Percentiles rank a stretch among this genome's conserved stretches.
Evolutionary conservation across 202 grass and related monocot species (phyloP).

Genomic region (Carex arenaria): DNA sequence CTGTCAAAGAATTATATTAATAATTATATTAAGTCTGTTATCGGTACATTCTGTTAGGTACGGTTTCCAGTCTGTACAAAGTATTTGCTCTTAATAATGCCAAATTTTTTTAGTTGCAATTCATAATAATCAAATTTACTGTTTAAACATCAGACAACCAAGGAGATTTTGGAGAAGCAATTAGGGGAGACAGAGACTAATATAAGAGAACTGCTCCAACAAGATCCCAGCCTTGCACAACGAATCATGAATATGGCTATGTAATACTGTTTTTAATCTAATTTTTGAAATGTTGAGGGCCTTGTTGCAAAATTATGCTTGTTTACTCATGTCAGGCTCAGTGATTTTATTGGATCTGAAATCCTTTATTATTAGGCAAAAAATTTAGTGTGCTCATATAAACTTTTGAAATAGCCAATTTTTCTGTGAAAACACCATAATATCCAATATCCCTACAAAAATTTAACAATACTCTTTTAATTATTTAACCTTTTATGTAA

Average conservation of each 20-base stretch:
- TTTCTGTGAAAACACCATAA: too few relatives aligned
- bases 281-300: neutral
- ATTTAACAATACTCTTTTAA: too few relatives aligned
- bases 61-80: neutral
- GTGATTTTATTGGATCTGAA: neutral
- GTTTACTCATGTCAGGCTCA: neutral
- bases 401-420: too few relatives aligned
- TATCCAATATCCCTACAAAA: too few relatives aligned
- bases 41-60: neutral
- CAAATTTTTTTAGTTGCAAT: neutral
- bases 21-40: too few relatives aligned
- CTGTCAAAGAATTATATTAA: neutral
- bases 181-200: constrained; percentile 73
- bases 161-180: constrained; percentile 94
- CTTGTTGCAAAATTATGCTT: constrained; percentile 9
- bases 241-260: constrained; percentile 94
- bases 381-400: too few relatives aligned
- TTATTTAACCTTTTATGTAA: too few relatives aligned
- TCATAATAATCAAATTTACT: neutral
- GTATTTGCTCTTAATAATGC: neutral
- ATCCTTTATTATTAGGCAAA: neutral
- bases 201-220: constrained; percentile 74
- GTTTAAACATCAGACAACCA: constrained; percentile 46
- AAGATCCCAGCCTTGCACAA: constrained; percentile 68
- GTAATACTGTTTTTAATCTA: constrained; percentile 26